Conservation (phyloP, 768 basidiomycete species). For the Leccinum pellstonianum region DNA sequence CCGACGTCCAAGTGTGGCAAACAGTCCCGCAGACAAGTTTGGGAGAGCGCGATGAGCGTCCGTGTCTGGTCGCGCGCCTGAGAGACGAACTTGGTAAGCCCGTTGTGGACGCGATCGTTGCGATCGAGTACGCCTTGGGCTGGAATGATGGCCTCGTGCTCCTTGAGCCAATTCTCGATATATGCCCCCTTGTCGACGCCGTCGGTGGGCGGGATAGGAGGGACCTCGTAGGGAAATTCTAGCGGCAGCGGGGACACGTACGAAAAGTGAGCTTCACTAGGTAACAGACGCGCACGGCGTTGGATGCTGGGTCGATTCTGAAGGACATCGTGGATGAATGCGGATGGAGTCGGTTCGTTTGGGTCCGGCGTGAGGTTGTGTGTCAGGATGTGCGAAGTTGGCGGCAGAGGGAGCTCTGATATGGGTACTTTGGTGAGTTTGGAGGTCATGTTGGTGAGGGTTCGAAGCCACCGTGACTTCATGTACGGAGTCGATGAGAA, state of each 20-base stretch:
- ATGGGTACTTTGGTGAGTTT: constrained; percentile 35
- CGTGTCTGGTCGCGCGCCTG: constrained; percentile 50
- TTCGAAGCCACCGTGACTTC: constrained; percentile 2
- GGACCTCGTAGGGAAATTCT: constrained; percentile 79
- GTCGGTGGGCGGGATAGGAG: constrained; percentile 47
- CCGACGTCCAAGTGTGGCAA: constrained; percentile 86
- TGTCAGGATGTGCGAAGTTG: constrained; percentile 38
- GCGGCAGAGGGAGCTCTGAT: constrained; percentile 48
- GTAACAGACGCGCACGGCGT: constrained; percentile 63
- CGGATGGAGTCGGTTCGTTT: constrained; percentile 47
- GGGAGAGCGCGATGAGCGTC: constrained; percentile 71
- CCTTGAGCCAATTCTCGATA: constrained; percentile 75
- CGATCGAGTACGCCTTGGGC: background rate
- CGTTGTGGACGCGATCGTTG: background rate
- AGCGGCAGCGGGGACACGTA: constrained; percentile 80
- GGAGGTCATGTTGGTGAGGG: constrained; percentile 19
- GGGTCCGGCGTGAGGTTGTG: constrained; percentile 62
- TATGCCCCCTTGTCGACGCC: constrained; percentile 54
- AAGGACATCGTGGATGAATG: constrained; percentile 52
- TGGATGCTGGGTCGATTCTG: constrained; percentile 58
- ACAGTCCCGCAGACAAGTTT: constrained; percentile 66
- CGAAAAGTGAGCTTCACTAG: constrained; percentile 65
- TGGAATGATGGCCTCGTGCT: constrained; percentile 56
- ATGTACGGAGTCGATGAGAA: background rate
- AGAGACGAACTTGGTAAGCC: constrained; percentile 48